phyloP scores from a whole-genome alignment of 1,284 basidiomycete species.

The Gomphus sp. region DNA sequence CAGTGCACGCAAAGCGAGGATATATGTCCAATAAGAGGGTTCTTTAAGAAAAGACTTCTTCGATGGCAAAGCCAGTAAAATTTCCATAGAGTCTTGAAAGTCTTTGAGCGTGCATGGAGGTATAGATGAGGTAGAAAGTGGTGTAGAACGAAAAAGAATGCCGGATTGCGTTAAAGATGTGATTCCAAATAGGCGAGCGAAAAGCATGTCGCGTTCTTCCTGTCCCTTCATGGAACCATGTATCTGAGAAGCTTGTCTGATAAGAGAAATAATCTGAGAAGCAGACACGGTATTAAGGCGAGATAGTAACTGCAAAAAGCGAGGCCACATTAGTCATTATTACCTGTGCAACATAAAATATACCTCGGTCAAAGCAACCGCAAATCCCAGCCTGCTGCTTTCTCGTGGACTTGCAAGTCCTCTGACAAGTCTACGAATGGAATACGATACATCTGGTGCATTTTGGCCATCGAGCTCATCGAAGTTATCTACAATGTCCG shows the following conservation, averaged over 20 bases:
- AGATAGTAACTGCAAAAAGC: slow-evolving; percentile 57
- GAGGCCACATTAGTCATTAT: slow-evolving; percentile 3
- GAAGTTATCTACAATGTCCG: slow-evolving; percentile 40
- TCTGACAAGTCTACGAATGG: slow-evolving; percentile 73
- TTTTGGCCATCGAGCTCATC: slow-evolving; percentile 49
- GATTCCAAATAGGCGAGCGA: slow-evolving; percentile 89
- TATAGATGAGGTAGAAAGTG: slow-evolving; percentile 41
- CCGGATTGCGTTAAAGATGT: slow-evolving; percentile 77
- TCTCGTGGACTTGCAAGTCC: slow-evolving; percentile 90
- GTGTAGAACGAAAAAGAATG: slow-evolving; percentile 53
- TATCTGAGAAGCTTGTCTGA: slow-evolving; percentile 61
- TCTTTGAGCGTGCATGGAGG: slow-evolving; percentile 48
- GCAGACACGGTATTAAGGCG: slow-evolving; percentile 75
- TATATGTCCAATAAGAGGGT: slow-evolving; percentile 82
- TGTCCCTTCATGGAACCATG: slow-evolving; percentile 74
- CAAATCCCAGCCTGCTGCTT: slow-evolving; percentile 89
- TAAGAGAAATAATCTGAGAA: slow-evolving; percentile 62
- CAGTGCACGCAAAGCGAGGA: slow-evolving; percentile 55
- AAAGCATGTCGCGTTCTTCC: slow-evolving; percentile 88
- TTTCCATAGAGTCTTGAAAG: slow-evolving; percentile 54
- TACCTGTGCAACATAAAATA: slow-evolving; percentile 19
- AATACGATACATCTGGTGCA: slow-evolving; percentile 84
- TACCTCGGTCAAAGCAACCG: slow-evolving; percentile 92
- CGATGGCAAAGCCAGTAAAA: slow-evolving; percentile 66
- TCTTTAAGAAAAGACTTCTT: slow-evolving; percentile 90